A percentile compares a stretch with the other conserved stretches of the same genome.
phyloP scores from a whole-genome alignment of 352 stramenopile genomes.

The Globisporangium parvum region DNA sequence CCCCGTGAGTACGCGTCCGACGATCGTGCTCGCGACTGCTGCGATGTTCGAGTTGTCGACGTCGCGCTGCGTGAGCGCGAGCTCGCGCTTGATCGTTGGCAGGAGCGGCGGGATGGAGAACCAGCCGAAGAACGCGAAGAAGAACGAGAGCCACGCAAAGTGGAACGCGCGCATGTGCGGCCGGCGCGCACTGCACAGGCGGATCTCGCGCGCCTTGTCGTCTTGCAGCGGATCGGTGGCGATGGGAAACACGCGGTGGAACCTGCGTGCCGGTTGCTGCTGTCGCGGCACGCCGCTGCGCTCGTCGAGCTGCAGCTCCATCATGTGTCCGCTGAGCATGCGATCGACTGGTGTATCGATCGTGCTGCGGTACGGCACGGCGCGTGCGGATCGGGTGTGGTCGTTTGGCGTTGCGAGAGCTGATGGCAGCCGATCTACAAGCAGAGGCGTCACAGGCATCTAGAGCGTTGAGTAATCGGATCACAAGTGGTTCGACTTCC shows the following conservation, averaged over 20 bases:
- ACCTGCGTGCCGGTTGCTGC: background rate
- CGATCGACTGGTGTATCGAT: conserved; percentile 5
- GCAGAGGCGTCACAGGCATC: too few species aligned
- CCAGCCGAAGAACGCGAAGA: conserved; percentile 94
- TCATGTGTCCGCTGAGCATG: background rate
- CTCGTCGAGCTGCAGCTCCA: conserved; percentile 1
- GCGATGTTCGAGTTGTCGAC: conserved; percentile 91
- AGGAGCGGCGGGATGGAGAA: conserved; percentile 93
- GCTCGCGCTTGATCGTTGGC: conserved; percentile 83
- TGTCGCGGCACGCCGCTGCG: background rate
- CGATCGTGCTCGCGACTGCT: conserved; percentile 85
- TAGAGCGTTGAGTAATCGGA: too few species aligned
- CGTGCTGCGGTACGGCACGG: conserved; percentile 3
- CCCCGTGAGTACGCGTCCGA: conserved; percentile 86
- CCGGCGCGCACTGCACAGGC: conserved; percentile 45
- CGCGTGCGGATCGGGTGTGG: background rate
- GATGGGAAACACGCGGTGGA: conserved; percentile 5
- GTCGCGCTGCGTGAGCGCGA: conserved; percentile 79
- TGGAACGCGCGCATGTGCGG: conserved; percentile 95
- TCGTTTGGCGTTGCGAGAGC: conserved; percentile 1
- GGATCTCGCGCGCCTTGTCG: conserved; percentile 48
- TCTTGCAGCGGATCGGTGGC: conserved; percentile 19
- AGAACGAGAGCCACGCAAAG: conserved; percentile 91
- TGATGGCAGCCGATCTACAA: conserved; percentile 2
- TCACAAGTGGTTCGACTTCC: too few species aligned